Base-by-base conservation (phyloP, 768 basidiomycete species). In the Kondoa malvinella region DNA sequence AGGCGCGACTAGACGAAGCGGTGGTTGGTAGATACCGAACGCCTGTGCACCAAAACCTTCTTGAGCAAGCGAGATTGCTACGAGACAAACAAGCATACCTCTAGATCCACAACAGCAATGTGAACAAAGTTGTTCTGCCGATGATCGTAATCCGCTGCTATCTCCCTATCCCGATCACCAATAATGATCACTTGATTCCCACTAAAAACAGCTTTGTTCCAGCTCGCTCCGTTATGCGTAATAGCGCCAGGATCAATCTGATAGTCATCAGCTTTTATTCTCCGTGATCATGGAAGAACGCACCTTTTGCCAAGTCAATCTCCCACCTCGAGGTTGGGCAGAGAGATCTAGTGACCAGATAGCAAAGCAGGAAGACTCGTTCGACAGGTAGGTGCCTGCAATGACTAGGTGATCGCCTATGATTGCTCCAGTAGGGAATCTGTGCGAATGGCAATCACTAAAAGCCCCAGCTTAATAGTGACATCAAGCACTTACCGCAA, bases 351-450 rank as follows among this genome's bases (percentile, higher is more conserved):
- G 84, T 0, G 89, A 88, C 92, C 92, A 99, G 68, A 97, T 87
- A 12, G 91, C 92, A 77, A 92, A 99, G 30, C 89, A 89, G 74
- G 94, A 92, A 72, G 88, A 89, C 56, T 87, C 86, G 74, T 92
- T 88, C 0, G 92, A 90, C 68, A 99, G 86, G 75, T 95, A 95
- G 25, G 91, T 94, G 32, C 94, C 94, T 8, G 90, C 91, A 65
- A 97, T 86, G 77, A 99, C 87, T 75, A 99, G 83, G 76, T 91
- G 85, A 33, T 85, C 85, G 32, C 92, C 95, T 4, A 95, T 80
- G 69, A 96, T 85, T 33, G 90, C 89, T 25, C 92, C 94, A 0
- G 91, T 88, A 3, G 94, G 94, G 79, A 99, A 99, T 8, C 94
- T 27, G 61, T 50, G 40, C 40, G 21, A 50, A 8, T 8, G 12